Evolutionary conservation across 169 alveolate genomes (phyloP).

Genomic region (Eimeria necatrix): DNA sequence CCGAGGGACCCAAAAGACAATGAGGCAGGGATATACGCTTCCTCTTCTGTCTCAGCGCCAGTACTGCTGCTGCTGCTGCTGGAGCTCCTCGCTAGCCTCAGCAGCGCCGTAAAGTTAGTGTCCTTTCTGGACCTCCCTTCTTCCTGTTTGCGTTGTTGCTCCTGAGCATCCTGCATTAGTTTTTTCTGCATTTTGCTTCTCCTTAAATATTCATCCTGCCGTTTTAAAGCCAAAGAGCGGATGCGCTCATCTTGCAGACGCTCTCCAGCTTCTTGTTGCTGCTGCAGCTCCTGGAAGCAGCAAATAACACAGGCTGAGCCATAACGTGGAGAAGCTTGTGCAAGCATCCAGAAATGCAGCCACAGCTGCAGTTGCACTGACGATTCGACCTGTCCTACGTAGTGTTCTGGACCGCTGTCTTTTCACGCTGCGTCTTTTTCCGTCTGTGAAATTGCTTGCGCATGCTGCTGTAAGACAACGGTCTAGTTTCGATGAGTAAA

Average conservation of each 20-base stretch:
- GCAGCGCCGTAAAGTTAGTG: neutral
- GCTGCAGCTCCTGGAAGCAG: slow-evolving; percentile 6
- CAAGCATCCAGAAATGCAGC: neutral
- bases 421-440: too few relatives aligned
- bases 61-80: slow-evolving; percentile 8
- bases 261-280: slow-evolving; percentile 42
- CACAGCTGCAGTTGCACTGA: neutral
- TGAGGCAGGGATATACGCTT: neutral
- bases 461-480: too few relatives aligned
- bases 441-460: too few relatives aligned
- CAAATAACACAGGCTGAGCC: neutral
- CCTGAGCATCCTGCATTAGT: slow-evolving; percentile 16
- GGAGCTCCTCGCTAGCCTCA: neutral
- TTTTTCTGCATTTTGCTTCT: neutral
- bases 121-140: slow-evolving; percentile 8
- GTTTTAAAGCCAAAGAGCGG: neutral
- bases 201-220: slow-evolving; percentile 11
- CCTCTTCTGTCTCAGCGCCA: neutral
- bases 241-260: neutral
- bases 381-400: neutral
- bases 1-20: slow-evolving; percentile 10
- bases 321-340: neutral
- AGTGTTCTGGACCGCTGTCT: too few relatives aligned
- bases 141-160: neutral
- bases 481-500: too few relatives aligned